Base-by-base conservation (phyloP, 805 yeast genomes). In the Kluyveromyces siamensis region DNA sequence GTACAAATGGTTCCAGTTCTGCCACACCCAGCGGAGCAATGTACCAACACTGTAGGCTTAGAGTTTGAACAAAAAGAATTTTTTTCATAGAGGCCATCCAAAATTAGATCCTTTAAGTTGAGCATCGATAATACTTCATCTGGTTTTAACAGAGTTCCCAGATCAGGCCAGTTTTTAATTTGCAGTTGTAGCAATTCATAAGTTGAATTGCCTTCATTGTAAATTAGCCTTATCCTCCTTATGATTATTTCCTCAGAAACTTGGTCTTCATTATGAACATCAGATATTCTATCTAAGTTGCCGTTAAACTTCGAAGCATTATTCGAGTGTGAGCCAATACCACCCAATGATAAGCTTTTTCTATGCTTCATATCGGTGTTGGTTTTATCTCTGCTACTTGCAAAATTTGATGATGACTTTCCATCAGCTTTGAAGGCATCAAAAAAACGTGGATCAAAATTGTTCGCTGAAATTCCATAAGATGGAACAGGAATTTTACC, bases 21-120 rank as follows among this genome's bases (percentile, higher is more conserved):
- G 17, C 99, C 99, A 61, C 96, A 89, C 0, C 99, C 99, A 1
- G 98, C 98, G 7, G 96, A 87, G 61, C 99, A 91, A 66, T 91
- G 98, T 25, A 85, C 86, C 42, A 88, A 62, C 6, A 81, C 74
- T 19, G 87, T 85, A 0, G 74, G 66, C 1, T 69, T 62, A n/a
- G 61, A 69, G 54, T 41, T 56, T 8, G 56, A 50, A 8, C 52
- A 40, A 40, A 48, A 50, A n/a, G 51, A 45, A 13, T 53, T 42
- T 16, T 41, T 46, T 8, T 49, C 46, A 21, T 48, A 50, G 21
- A 63, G 50, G n/a, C 53, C 50, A 36, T 65, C 54, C 41, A 74
- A 64, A 16, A 80, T 61, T 11, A 71, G 54, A 45, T 72, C 70
- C 50, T 77, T 75, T 56, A 81, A 57, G 45, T 69, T 67, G 30